These are phyloP conservation scores for Chaetomium fimeti DNA, from an alignment of 495 filamentous ascomycete species.

Conservation along the genomic window DNA sequence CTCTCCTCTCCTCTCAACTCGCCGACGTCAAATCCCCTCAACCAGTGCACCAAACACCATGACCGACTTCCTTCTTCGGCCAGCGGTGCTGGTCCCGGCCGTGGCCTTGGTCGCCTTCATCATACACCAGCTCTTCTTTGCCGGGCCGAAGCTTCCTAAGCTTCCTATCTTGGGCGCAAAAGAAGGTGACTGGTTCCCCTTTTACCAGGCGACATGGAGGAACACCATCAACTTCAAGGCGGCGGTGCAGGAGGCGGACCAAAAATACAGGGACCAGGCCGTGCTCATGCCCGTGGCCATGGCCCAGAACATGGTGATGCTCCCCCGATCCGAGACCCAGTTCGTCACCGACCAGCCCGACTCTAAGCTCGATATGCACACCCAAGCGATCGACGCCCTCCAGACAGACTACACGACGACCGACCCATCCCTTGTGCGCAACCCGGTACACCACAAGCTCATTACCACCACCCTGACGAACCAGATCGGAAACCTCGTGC, in stretches of 20 bases:
- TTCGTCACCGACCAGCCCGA: constrained; percentile 51
- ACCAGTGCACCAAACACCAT: constrained; percentile 1
- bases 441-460: constrained; percentile 38
- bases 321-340: constrained; percentile 42
- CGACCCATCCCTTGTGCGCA: constrained; percentile 35
- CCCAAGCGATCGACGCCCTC: constrained; percentile 35
- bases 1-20: not conserved
- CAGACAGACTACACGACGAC: constrained; percentile 42
- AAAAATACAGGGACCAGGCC: constrained; percentile 28
- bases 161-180: constrained; percentile 39
- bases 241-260: constrained; percentile 31
- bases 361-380: constrained; percentile 35
- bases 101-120: constrained; percentile 30
- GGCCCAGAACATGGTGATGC: constrained; percentile 33
- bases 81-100: constrained; percentile 30
- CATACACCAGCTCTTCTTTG: constrained; percentile 32
- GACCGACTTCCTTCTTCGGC: constrained; percentile 27
- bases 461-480: constrained; percentile 43
- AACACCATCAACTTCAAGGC: constrained; percentile 38
- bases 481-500: constrained; percentile 41
- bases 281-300: constrained; percentile 34
- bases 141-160: constrained; percentile 28
- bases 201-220: constrained; percentile 36
- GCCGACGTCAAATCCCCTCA: not conserved
- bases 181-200: constrained; percentile 41